A percentile compares a stretch with the other conserved stretches of the same genome.
phyloP scores from a whole-genome alignment of 2,329 filamentous ascomycete genomes.

The Cladosporium sp. region DNA sequence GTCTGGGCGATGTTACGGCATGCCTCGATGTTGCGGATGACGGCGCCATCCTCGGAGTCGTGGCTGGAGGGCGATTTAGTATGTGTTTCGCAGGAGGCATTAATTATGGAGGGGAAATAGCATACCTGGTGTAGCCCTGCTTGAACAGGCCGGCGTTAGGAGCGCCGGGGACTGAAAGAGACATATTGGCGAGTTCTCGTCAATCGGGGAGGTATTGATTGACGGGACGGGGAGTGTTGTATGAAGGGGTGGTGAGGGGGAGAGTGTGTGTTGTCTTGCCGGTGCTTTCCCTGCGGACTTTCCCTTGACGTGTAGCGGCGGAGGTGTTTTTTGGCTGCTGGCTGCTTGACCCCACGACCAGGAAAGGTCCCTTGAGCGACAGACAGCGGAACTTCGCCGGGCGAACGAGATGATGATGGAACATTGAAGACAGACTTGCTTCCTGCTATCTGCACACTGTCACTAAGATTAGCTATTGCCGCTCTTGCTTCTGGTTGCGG shows the following conservation, averaged over 20 bases:
- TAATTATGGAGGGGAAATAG: constrained; percentile 27
- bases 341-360: constrained; percentile 9
- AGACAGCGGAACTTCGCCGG: constrained; percentile 5
- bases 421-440: background rate
- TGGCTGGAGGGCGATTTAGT: constrained; percentile 64
- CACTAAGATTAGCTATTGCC: background rate
- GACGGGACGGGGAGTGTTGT: background rate
- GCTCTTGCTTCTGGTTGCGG: background rate
- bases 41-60: constrained; percentile 97
- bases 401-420: background rate
- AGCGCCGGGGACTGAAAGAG: constrained; percentile 90
- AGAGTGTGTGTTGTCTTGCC: background rate
- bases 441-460: background rate
- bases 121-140: constrained; percentile 91
- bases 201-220: background rate
- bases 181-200: constrained; percentile 61
- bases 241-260: background rate
- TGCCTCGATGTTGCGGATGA: constrained; percentile 97
- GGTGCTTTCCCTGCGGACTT: background rate
- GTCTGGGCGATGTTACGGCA: constrained; percentile 94
- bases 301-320: constrained; percentile 13
- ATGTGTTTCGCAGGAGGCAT: constrained; percentile 21
- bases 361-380: background rate
- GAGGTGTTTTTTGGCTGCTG: constrained; percentile 12
- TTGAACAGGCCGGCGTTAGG: constrained; percentile 95